phyloP scores from a whole-genome alignment of 2,329 filamentous ascomycete species.

The Neofusicoccum umdonicola region DNA sequence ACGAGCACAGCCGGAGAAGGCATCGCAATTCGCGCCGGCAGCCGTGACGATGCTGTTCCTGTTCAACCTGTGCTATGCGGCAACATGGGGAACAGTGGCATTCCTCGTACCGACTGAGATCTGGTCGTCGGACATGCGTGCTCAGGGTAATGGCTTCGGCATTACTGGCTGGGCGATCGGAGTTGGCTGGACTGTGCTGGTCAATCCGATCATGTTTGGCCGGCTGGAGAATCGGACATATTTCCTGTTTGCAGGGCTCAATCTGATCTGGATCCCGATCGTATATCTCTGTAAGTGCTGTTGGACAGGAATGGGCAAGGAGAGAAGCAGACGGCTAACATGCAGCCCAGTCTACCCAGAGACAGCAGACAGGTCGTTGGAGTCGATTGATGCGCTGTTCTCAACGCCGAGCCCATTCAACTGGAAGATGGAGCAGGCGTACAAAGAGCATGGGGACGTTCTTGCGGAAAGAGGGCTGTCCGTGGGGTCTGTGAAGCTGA shows the following conservation, averaged over 20 bases:
- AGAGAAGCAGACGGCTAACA: background rate
- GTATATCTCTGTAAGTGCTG: conserved; percentile 40
- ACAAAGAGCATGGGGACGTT: conserved; percentile 34
- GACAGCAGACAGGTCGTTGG: conserved; percentile 47
- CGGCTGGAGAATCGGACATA: conserved; percentile 50
- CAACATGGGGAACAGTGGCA: conserved; percentile 50
- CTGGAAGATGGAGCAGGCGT: conserved; percentile 47
- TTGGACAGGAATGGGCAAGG: background rate
- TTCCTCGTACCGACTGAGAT: conserved; percentile 57
- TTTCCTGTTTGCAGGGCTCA: conserved; percentile 53
- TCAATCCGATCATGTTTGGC: conserved; percentile 54
- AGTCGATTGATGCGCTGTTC: conserved; percentile 53
- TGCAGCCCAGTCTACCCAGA: conserved; percentile 39
- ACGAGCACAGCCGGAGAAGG: conserved; percentile 25
- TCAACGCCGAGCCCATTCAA: conserved; percentile 46
- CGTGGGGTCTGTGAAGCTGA: background rate
- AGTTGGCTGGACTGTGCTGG: conserved; percentile 53
- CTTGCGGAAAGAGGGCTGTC: conserved; percentile 21
- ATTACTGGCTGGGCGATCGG: conserved; percentile 61
- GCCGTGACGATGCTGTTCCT: conserved; percentile 51
- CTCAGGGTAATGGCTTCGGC: conserved; percentile 59
- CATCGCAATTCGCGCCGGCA: conserved; percentile 42
- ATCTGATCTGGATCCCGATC: conserved; percentile 52
- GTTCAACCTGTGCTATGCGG: conserved; percentile 53
- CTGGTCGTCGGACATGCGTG: conserved; percentile 55